Conservation (phyloP, 331 rosid genomes). For the Ulmus americana region DNA sequence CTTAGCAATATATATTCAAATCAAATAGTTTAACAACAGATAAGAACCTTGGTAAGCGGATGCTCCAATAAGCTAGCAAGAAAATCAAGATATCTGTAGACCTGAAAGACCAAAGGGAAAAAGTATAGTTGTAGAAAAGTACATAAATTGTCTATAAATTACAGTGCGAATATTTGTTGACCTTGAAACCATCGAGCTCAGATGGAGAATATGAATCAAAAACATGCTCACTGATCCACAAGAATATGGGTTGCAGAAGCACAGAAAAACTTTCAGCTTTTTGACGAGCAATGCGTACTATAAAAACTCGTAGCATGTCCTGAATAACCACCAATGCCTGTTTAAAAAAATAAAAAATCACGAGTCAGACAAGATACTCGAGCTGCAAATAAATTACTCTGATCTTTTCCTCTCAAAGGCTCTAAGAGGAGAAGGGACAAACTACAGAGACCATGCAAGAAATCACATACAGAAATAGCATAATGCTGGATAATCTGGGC, state of each 20-base stretch:
- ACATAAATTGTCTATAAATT: conserved; percentile 10
- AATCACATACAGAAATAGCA: conserved; percentile 78
- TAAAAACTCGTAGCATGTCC: conserved; percentile 81
- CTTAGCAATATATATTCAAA: neutral
- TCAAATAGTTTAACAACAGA: conserved; percentile 14
- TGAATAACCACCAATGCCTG: conserved; percentile 83
- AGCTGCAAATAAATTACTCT: conserved; percentile 9
- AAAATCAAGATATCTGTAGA: conserved; percentile 83
- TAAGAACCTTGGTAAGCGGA: conserved; percentile 77
- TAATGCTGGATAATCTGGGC: conserved; percentile 81
- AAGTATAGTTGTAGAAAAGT: conserved; percentile 6
- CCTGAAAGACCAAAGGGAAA: conserved; percentile 40
- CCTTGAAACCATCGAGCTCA: conserved; percentile 74
- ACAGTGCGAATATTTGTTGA: conserved; percentile 20
- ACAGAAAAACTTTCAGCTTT: conserved; percentile 50
- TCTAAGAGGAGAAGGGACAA: neutral
- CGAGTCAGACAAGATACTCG: conserved; percentile 12
- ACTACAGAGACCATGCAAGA: conserved; percentile 11
- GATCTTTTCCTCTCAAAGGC: conserved; percentile 4
- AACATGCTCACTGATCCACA: conserved; percentile 45
- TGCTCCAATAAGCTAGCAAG: conserved; percentile 84
- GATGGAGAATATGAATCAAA: conserved; percentile 48
- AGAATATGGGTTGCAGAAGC: conserved; percentile 61
- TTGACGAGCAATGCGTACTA: conserved; percentile 61
- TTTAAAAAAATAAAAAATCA: conserved; percentile 11